Evolutionary conservation across 2,329 filamentous ascomycete species (phyloP), one percentile per base, ranked within the genome.

Genomic region (Exophiala spinifera): DNA sequence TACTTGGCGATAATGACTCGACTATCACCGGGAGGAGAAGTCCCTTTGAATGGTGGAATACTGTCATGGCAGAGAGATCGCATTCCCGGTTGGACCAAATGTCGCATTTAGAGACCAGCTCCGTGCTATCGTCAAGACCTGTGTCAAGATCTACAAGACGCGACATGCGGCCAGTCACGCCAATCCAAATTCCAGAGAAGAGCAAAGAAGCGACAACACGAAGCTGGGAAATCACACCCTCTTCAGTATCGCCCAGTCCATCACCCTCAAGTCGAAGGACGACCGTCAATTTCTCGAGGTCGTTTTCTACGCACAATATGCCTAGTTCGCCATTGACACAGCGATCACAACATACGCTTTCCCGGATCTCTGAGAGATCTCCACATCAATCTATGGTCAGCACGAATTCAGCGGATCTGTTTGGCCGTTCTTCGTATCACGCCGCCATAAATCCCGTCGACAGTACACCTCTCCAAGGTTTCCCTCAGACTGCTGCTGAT

Each of bases 11-110:
- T 15, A 61, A 62, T 50, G 57, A 61, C 11, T 61, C 57, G 4
- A 46, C 45, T n/a, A 52, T 56, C 28, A 59, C 59, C n/a, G 55
- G 62, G 8, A 57, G 61, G 50, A 57, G 53, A 43, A 63, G 61
- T 52, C 62, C 62, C 10, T 64, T 64, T 23, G 62, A 64, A 42
- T 64, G 61, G 62, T 63, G 60, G 62, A 58, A 47, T 49, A 55
- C 57, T n/a, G 51, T 63, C 33, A 57, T 63, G 46, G 23, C 42
- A n/a, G 62, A 64, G 40, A 54, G 55, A 44, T 60, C 57, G 46
- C 57, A 57, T 40, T 58, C 56, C 33, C 59, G 53, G 23, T 53
- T 59, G 39, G 55, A 61, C 43, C 49, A 48, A 10, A 52, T 58
- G 53, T 59, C 59, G 13, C 54, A 59, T 34, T 17, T 57, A n/a